Evolutionary conservation across 2,329 filamentous ascomycete genomes (phyloP).

Genomic region (Albifimbria verrucaria): DNA sequence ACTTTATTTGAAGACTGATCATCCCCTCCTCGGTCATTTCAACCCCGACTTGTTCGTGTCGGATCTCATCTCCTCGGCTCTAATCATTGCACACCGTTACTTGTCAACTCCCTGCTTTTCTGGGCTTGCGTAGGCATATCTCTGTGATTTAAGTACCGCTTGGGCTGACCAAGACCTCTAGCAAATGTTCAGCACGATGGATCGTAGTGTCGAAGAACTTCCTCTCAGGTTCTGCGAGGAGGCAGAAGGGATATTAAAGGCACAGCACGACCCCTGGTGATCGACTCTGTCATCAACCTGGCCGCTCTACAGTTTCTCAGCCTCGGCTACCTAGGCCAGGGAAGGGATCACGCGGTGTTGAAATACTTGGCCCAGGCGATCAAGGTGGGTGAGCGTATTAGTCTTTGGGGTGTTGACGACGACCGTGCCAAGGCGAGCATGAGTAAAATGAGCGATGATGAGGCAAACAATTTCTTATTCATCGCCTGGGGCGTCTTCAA

Average conservation of each 20-base stretch:
- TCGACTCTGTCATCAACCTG: conserved; percentile 25
- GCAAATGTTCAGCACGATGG: conserved; percentile 32
- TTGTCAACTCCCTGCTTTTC: conserved; percentile 32
- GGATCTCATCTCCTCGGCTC: conserved; percentile 23
- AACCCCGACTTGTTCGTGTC: conserved; percentile 29
- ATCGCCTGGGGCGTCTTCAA: conserved; percentile 27
- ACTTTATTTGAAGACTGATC: conserved; percentile 33
- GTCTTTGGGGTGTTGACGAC: conserved; percentile 15
- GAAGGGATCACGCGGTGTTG: conserved; percentile 30
- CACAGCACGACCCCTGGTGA: conserved; percentile 23
- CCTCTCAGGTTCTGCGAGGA: neutral
- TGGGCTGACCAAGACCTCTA: too few species aligned
- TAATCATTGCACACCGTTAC: conserved; percentile 26
- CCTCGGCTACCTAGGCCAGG: conserved; percentile 29
- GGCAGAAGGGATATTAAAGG: conserved; percentile 6
- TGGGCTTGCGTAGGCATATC: conserved; percentile 24
- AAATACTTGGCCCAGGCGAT: conserved; percentile 21
- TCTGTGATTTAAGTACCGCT: neutral
- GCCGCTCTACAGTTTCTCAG: conserved; percentile 29
- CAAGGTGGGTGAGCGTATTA: conserved; percentile 22
- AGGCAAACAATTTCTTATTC: conserved; percentile 10
- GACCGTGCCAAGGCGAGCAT: neutral
- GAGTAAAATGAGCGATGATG: conserved; percentile 12
- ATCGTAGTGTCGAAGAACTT: neutral
- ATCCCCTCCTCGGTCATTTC: conserved; percentile 34